Evolutionary conservation across 257 asterid genomes (phyloP).

Genomic region (Oldenlandia corymbosa): DNA sequence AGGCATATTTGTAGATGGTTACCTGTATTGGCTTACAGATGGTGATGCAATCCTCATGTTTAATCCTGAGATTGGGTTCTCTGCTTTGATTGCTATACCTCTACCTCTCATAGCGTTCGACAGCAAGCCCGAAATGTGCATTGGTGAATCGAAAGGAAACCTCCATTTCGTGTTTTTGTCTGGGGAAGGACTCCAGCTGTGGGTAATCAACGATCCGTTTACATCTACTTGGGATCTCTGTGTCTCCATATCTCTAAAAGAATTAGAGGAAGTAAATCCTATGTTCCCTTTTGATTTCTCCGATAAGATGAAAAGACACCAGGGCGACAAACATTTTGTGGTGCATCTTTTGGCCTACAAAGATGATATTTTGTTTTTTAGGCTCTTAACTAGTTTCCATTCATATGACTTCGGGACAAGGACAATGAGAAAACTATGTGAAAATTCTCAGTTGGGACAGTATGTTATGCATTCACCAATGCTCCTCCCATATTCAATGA

Average conservation of each 20-base stretch:
- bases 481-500: slow-evolving; percentile 54
- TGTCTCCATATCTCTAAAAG: slow-evolving; percentile 21
- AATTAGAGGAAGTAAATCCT: slow-evolving; percentile 36
- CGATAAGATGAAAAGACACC: slow-evolving; percentile 28
- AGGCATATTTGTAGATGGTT: slow-evolving; percentile 36
- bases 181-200: slow-evolving; percentile 48
- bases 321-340: slow-evolving; percentile 18
- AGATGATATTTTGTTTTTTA: slow-evolving; percentile 43
- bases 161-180: slow-evolving; percentile 39
- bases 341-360: slow-evolving; percentile 47
- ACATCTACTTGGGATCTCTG: slow-evolving; percentile 22
- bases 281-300: slow-evolving; percentile 15
- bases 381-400: slow-evolving; percentile 28
- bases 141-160: slow-evolving; percentile 54
- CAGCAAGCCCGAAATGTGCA: slow-evolving; percentile 40
- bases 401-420: slow-evolving; percentile 32
- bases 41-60: slow-evolving; percentile 56
- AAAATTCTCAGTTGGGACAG: slow-evolving; percentile 33
- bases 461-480: slow-evolving; percentile 39
- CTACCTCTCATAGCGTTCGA: slow-evolving; percentile 30
- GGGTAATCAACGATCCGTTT: slow-evolving; percentile 45
- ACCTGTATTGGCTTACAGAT: slow-evolving; percentile 53
- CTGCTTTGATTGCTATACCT: slow-evolving; percentile 43
- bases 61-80: slow-evolving; percentile 39
- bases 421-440: slow-evolving; percentile 45